Evolutionary conservation across 495 filamentous ascomycete species (phyloP), one percentile per base, ranked within the genome.

Genomic region (Aspergillus bridgeri): DNA sequence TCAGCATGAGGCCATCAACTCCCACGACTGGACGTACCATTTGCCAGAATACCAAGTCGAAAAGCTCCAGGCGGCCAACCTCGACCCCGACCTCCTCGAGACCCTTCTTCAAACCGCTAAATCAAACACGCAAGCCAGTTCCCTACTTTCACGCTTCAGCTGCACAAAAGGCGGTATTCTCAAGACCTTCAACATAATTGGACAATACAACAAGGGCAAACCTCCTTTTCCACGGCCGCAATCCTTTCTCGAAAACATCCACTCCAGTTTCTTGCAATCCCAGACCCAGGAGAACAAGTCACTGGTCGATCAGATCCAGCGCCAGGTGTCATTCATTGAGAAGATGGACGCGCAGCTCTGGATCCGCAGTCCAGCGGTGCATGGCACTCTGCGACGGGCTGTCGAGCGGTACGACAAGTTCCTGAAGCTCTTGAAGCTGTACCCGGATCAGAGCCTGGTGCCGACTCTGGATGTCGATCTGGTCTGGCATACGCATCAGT

Each of bases 401-500:
- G 48, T 63, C 8, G 57, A 48, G 15, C 57, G 65, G 11, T 76
- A 76, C 49, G 47, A 47, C 25, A 65, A 65, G 20, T 74, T 76
- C 56, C 23, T 74, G 0, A 29, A 58, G 18, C 59, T 75, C 5
- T 61, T 74, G 44, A n/a, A 33, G 7, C 48, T 57, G 4, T 33
- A 67, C 19, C 57, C 56, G 3, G 18, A 21, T 3, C 54, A 42
- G 21, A 62, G 57, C 15, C 23, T 69, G 20, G 66, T 69, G 25
- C 66, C 66, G n/a, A 67, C 66, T 0, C 47, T 69, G 5, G 66
- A 69, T 50, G 59, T 69, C 29, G 64, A 69, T 52, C 43, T 69
- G 7, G 57, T 59, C 13, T 67, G 66, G 66, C 66, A 69, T 63
- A 86, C 82, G 0, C 83, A 86, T 62, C 78, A 86, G 70, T 62